Percentiles rank a stretch among this genome's conserved stretches.
phyloP scores from a whole-genome alignment of 805 yeast genomes.

The Ascoidea rubescens region DNA sequence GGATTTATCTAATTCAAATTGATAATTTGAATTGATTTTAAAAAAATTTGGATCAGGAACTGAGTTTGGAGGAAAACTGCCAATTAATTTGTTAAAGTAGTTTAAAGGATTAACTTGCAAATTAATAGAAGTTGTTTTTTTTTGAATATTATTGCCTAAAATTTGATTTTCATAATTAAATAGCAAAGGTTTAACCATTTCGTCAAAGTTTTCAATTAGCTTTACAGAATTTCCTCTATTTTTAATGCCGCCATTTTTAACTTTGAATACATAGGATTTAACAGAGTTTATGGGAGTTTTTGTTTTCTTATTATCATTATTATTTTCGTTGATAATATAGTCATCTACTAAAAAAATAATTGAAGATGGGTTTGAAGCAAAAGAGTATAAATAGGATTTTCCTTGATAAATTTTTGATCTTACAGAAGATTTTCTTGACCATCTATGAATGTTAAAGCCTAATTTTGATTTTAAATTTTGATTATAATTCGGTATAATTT shows the following conservation, averaged over 20 bases:
- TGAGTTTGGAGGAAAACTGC: background rate
- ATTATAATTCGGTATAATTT: constrained; percentile 7
- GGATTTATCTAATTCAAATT: background rate
- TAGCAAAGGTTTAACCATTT: constrained; percentile 5
- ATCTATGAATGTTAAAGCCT: constrained; percentile 25
- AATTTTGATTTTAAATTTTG: constrained; percentile 13
- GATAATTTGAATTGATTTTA: background rate
- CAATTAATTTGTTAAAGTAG: constrained; percentile 2
- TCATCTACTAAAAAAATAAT: constrained; percentile 13
- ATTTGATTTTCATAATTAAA: background rate
- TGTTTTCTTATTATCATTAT: background rate
- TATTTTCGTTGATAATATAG: background rate
- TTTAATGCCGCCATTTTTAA: constrained; percentile 3
- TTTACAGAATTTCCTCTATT: constrained; percentile 8
- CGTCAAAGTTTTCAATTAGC: constrained; percentile 6
- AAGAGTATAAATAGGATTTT: constrained; percentile 25
- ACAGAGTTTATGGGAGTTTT: background rate
- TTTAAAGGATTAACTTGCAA: constrained; percentile 5
- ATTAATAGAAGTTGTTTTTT: background rate
- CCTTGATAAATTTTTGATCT: constrained; percentile 20
- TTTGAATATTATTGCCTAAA: background rate
- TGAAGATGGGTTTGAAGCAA: constrained; percentile 25
- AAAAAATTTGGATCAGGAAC: background rate
- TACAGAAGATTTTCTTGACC: constrained; percentile 20
- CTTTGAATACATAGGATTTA: constrained; percentile 6